Evolutionary conservation across 1,284 basidiomycete genomes (phyloP), one percentile per base, ranked within the genome.

Genomic region (Fomes fomentarius): DNA sequence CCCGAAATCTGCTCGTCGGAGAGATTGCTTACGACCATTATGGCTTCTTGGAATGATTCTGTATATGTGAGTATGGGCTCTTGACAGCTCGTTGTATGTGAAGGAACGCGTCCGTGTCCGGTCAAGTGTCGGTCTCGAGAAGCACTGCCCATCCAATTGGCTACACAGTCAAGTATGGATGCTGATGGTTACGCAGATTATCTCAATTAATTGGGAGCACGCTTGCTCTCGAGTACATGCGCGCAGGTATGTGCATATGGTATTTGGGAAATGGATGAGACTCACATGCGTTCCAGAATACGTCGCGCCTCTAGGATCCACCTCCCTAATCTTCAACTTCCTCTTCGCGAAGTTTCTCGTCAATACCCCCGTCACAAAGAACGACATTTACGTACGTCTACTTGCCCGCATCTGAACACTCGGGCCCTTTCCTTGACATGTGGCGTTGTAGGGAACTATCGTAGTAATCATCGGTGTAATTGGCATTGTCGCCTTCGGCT

Each of bases 121-220:
- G 7, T 30, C 7, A 7, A 30, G 12, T 30, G 28, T 6, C 28
- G 7, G 7, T 12, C 28, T 30, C 12, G 28, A 12, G 28, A 12
- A 6, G 12, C 28, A 30, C 12, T 6, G 28, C 12, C 7, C 7
- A 30, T 6, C 28, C 28, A 12, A 30, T 6, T 30, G 12, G 6
- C 7, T 30, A 12, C 28, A 30, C 28, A 7, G 28, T 12, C 6
- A 7, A 12, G 28, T 9, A 1, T 44, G 26, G 31, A 33, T 25
- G 22, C 43, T 17, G 57, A 10, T 48, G 54, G 30, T 31, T 31
- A 37, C 63, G 60, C 62, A 90, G 89, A 64, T 70, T 93, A 39
- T 93, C 91, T 1, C 93, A 94, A 70, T 74, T 94, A 65, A 85
- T 94, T 62, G 92, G 93, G 37, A 90, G 87, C 65, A 94, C 93